A percentile compares a stretch with the other conserved stretches of the same genome.
These are phyloP conservation scores for Apiotrichum mycotoxinovorans DNA, from an alignment of 1,284 basidiomycete genomes.

Conservation along the genomic window DNA sequence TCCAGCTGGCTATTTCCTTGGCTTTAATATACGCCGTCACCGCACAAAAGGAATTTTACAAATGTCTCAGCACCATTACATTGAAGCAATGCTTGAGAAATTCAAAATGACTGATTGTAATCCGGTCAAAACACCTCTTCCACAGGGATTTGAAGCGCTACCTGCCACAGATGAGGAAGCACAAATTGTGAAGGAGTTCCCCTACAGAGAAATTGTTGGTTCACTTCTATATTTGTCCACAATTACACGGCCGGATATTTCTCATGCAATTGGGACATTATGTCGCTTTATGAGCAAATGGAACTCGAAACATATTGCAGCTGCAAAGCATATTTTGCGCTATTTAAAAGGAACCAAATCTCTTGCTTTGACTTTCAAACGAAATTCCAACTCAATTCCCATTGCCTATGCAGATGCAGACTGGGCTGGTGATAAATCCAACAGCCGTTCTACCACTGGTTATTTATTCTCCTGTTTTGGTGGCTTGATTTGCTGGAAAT, in stretches of 20 bases:
- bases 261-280: constrained; percentile 19
- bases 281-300: constrained; percentile 26
- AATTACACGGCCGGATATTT: constrained; percentile 24
- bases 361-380: constrained; percentile 11
- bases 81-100: constrained; percentile 1
- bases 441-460: constrained; percentile 31
- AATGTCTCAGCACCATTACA: constrained; percentile 25
- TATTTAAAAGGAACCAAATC: constrained; percentile 20
- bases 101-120: too few relatives aligned
- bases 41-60: constrained; percentile 9
- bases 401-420: constrained; percentile 24
- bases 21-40: constrained; percentile 20
- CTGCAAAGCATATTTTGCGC: constrained; percentile 27
- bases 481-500: constrained; percentile 24
- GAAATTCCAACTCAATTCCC: background rate
- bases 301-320: constrained; percentile 18
- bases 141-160: too few relatives aligned
- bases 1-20: constrained; percentile 24
- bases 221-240: constrained; percentile 21
- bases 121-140: too few relatives aligned
- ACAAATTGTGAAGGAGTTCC: too few relatives aligned
- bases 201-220: constrained; percentile 5
- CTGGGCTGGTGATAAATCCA: constrained; percentile 22
- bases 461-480: constrained; percentile 26
- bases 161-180: too few relatives aligned